A percentile compares a stretch with the other conserved stretches of the same genome.
Conservation (phyloP, 306 rosid genomes). For the Corylus avellana region DNA sequence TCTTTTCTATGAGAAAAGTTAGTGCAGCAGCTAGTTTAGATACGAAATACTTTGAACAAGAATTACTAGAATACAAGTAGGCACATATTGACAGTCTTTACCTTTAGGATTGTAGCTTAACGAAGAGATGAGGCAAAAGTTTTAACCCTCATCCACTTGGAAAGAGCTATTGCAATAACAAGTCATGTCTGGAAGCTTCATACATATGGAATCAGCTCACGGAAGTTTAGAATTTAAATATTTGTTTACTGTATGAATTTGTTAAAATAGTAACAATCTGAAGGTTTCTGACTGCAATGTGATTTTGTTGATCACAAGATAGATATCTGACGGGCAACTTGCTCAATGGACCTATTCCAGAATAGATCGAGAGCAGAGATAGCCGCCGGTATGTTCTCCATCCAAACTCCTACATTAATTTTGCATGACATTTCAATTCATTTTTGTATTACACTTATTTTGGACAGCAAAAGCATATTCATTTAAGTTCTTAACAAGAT, state of each 20-base stretch:
- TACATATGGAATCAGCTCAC: neutral
- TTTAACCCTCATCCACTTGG: neutral
- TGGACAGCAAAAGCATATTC: neutral
- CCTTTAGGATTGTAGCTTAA: neutral
- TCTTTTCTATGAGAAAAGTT: neutral
- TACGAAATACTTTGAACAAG: neutral
- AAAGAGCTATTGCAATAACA: neutral
- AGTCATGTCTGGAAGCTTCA: neutral
- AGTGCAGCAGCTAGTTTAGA: neutral
- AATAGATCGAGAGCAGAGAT: conserved; percentile 28
- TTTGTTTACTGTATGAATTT: neutral
- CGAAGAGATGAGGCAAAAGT: neutral
- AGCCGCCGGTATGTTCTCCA: conserved; percentile 13
- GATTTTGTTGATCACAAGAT: neutral
- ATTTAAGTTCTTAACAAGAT: neutral
- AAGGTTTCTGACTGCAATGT: neutral
- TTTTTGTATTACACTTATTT: neutral
- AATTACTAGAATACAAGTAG: neutral
- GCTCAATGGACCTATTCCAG: conserved; percentile 30
- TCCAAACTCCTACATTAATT: neutral
- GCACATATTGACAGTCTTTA: neutral
- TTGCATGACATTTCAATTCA: neutral
- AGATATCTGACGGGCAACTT: conserved; percentile 34
- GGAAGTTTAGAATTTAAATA: neutral
- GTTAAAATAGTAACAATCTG: neutral